phyloP scores from a whole-genome alignment of 768 basidiomycete genomes.

The Pleurotus giganteus region DNA sequence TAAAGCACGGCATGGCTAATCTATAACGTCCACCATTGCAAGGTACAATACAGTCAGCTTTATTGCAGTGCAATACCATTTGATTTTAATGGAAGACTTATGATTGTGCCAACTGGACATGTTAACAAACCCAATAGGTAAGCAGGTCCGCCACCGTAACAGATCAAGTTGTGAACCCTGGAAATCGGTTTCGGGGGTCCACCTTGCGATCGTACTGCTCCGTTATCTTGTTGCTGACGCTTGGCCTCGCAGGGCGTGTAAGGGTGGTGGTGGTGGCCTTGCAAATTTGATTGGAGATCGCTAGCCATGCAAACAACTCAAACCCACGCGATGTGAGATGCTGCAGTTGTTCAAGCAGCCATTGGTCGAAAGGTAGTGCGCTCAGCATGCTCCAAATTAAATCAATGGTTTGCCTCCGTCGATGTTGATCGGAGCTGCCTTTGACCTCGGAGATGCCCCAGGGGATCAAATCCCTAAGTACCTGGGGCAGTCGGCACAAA shows the following conservation, averaged over 20 bases:
- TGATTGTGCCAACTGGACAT: conserved; percentile 6
- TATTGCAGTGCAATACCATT: not conserved
- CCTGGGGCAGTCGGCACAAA: not conserved
- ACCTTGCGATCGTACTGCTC: not conserved
- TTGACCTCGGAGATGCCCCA: not conserved
- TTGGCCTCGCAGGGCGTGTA: not conserved
- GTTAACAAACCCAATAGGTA: not conserved
- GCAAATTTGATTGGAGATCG: too few relatives aligned
- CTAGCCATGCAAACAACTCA: not conserved
- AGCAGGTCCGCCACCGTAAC: not conserved
- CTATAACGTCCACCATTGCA: not conserved
- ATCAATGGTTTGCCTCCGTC: conserved; percentile 1
- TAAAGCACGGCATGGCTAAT: not conserved
- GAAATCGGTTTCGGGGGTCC: conserved; percentile 9
- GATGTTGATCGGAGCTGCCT: not conserved
- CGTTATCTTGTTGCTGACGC: not conserved
- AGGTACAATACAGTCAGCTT: not conserved
- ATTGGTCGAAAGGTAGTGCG: too few relatives aligned
- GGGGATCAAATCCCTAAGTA: not conserved
- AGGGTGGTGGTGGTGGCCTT: not conserved
- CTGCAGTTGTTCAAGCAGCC: too few relatives aligned
- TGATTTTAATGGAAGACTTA: not conserved
- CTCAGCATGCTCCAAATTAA: too few relatives aligned
- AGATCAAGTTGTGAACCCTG: not conserved
- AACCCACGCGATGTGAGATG: not conserved